Conservation (phyloP, 2,329 filamentous ascomycete species). For the Kalmusia sp. region DNA sequence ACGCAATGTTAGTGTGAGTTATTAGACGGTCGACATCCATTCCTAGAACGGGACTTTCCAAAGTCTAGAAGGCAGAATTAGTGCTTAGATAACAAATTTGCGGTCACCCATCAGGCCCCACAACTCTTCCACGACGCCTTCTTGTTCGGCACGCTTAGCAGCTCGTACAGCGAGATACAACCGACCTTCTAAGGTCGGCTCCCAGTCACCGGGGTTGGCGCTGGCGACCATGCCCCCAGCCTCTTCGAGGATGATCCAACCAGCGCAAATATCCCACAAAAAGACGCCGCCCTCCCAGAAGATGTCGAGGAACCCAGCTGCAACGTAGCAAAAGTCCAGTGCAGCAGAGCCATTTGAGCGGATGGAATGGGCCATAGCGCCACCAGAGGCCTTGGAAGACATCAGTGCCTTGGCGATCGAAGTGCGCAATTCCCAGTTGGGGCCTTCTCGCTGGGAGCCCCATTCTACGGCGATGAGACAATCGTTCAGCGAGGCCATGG, state of each 20-base stretch:
- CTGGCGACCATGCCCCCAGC: constrained; percentile 46
- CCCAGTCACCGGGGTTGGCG: constrained; percentile 46
- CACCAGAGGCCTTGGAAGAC: constrained; percentile 32
- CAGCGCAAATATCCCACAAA: constrained; percentile 47
- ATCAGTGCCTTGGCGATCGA: constrained; percentile 37
- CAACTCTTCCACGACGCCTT: constrained; percentile 40
- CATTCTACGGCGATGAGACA: constrained; percentile 47
- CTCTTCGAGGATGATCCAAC: constrained; percentile 48
- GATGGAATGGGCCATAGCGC: constrained; percentile 43
- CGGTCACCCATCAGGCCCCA: constrained; percentile 45
- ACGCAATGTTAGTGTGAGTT: too few relatives aligned
- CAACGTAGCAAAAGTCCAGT: constrained; percentile 49
- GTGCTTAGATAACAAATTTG: constrained; percentile 27
- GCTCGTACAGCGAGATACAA: constrained; percentile 43
- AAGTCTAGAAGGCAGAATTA: background rate
- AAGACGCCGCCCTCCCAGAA: constrained; percentile 49
- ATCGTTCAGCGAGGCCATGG: constrained; percentile 36
- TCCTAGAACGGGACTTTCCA: background rate
- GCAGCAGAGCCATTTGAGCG: constrained; percentile 46
- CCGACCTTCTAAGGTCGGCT: constrained; percentile 41
- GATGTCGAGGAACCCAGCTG: constrained; percentile 40
- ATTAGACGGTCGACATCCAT: too few relatives aligned
- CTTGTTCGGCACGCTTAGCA: constrained; percentile 39
- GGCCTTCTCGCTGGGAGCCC: constrained; percentile 45
- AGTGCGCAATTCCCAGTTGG: constrained; percentile 46